Conservation (phyloP, 208 protist genomes). For the Leishmania amazonensis region DNA sequence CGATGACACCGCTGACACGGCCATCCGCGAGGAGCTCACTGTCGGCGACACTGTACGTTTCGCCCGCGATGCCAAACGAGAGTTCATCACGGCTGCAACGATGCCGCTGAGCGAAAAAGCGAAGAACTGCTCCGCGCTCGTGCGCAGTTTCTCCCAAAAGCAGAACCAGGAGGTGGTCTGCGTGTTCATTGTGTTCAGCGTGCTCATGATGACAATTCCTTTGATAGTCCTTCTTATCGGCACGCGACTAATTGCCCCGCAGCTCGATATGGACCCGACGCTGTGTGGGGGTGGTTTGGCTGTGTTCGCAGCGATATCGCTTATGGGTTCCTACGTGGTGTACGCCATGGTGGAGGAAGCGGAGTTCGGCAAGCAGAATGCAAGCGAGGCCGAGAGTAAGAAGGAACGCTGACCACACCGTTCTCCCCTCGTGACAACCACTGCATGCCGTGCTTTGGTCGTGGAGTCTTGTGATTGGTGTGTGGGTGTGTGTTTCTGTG, state of each 20-base stretch:
- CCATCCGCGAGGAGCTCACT: conserved; percentile 32
- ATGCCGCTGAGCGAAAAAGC: conserved; percentile 63
- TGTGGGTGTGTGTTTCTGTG: background rate
- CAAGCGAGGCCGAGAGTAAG: conserved; percentile 23
- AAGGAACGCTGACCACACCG: conserved; percentile 36
- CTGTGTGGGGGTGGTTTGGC: conserved; percentile 71
- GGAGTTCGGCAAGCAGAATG: background rate
- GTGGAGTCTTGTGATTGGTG: background rate
- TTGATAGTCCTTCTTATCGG: conserved; percentile 63
- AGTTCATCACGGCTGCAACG: conserved; percentile 42
- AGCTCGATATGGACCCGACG: conserved; percentile 39
- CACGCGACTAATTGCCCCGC: conserved; percentile 60
- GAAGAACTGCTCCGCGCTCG: conserved; percentile 41
- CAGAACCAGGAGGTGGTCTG: conserved; percentile 45
- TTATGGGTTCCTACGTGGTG: conserved; percentile 64
- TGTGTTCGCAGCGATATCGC: conserved; percentile 41
- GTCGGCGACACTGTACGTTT: conserved; percentile 46
- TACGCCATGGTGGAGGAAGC: conserved; percentile 67
- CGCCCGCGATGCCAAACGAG: conserved; percentile 41
- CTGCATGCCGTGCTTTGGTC: background rate
- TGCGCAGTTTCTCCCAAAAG: conserved; percentile 33
- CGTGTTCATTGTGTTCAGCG: conserved; percentile 57
- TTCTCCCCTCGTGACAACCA: background rate
- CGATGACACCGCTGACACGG: conserved; percentile 28
- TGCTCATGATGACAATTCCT: conserved; percentile 74